Evolutionary conservation across 2,329 filamentous ascomycete species (phyloP).

Genomic region (Exophiala sideris): DNA sequence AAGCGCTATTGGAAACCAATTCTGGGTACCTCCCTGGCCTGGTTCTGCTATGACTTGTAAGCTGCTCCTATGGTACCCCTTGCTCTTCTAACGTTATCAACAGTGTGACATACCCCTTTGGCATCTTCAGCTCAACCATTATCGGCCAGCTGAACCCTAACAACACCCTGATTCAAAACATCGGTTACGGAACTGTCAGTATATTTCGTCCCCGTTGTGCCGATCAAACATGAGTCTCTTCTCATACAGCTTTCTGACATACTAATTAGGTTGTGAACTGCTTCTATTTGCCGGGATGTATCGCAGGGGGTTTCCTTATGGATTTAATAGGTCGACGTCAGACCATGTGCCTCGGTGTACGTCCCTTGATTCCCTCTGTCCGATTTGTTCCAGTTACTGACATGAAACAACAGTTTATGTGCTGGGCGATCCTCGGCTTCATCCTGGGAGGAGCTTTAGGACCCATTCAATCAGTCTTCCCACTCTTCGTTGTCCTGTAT

Average conservation of each 20-base stretch:
- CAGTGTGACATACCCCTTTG: conserved; percentile 45
- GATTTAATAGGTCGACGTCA: conserved; percentile 50
- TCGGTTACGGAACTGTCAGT: conserved; percentile 41
- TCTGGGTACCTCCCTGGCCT: conserved; percentile 48
- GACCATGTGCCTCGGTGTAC: conserved; percentile 49
- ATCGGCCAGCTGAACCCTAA: conserved; percentile 42
- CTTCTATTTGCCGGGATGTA: conserved; percentile 44
- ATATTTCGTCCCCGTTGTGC: too few relatives aligned
- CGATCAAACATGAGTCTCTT: too few relatives aligned
- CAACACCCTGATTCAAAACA: conserved; percentile 39
- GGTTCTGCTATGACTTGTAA: conserved; percentile 54
- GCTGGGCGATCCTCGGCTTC: conserved; percentile 49
- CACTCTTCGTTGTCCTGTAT: conserved; percentile 52
- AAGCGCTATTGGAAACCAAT: conserved; percentile 65
- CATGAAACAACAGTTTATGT: conserved; percentile 32
- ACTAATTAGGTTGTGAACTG: conserved; percentile 42
- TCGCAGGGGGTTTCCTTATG: conserved; percentile 48
- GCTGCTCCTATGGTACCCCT: conserved; percentile 41
- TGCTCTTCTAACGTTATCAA: not conserved
- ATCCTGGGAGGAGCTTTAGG: conserved; percentile 48
- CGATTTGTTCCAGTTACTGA: too few relatives aligned
- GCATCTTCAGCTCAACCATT: conserved; percentile 55
- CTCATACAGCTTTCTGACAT: too few relatives aligned
- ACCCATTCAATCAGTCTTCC: conserved; percentile 46
- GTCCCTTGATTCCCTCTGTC: too few relatives aligned